Evolutionary conservation across 768 basidiomycete genomes (phyloP), one percentile per base, ranked within the genome.

Genomic region (Amanita muscaria): DNA sequence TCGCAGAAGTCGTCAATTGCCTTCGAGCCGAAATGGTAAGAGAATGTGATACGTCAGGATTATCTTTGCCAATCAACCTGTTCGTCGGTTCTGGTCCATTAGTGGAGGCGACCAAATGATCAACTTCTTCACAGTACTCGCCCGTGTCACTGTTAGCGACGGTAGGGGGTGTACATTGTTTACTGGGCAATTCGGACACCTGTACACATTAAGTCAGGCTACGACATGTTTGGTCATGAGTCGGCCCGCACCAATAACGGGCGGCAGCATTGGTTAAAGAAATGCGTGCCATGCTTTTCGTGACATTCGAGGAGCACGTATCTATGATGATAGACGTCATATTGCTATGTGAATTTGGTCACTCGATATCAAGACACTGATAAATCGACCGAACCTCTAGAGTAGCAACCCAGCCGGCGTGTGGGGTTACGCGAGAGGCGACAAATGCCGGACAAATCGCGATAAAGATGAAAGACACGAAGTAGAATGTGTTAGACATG

Each of bases 251-350:
- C 80, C 56, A 80, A 66, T 48, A 85, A 64, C 47, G 85, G 80
- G 58, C 78, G 78, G 69, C 86, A 85, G 58, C 88, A 89, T 22
- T 64, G 53, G 44, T 77, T 66, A 60, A 85, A 88, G 67, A 81
- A 82, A 12, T 59, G 37, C 7, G 70, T 68, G 56, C 66, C 61
- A 53, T 76, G 74, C 56, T 76, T 62, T 44, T 51, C 53, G 22
- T 68, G 55, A 56, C 76, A 79, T 39, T 64, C 67, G 50, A 83
- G 58, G 33, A 74, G 71, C 45, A 75, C 53, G 62, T 87, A 88
- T 47, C 85, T 71, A 22, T 58, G 52, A 64, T 84, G 79, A 64
- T 85, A 83, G 12, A 42, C 51, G 31, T 62, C 51, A 55, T 84
- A 84, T 14, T 58, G 37, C 78, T 81, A 44, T 19, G 40, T 22